Base-by-base conservation (phyloP, 306 rosid species). In the Purshia tridentata region DNA sequence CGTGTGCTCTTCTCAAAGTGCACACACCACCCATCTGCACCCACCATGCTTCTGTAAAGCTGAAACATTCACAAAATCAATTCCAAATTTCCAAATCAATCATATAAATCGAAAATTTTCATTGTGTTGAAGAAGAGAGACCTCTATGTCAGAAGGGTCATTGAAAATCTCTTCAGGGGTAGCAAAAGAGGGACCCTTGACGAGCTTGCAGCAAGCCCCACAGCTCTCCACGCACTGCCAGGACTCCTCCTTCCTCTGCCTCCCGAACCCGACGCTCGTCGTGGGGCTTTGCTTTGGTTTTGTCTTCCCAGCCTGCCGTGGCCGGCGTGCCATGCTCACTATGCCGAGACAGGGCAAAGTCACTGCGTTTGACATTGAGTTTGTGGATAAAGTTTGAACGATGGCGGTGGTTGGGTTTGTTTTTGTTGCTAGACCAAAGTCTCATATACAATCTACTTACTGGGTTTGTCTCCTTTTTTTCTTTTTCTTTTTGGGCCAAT, bases 151-250 rank as follows among this genome's bases (percentile, higher is more conserved):
- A 9, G 85, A 80, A 70, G 92, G 75, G 69, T 89, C 84, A 0
- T 59, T 66, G 81, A 94, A 88, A 69, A 88, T 85, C 82, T 94
- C 97, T 82, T 88, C 92, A 0, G 95, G 96, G 6, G 96, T 78
- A 69, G 88, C 72, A 61, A 89, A 91, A 79, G 92, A 89, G 8
- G 94, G 90, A 19, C 91, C 97, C 52, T 86, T 91, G 45, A 83
- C 80, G 22, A 94, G 92, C 79, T 88, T 91, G 78, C 98, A 91
- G 80, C 97, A 94, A 47, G 97, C 97, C 0, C 98, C 98, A 53
- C 98, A 94, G 15, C 91, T 85, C 77, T 91, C 92, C 12, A 88
- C 91, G 81, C 98, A 94, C 18, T 73, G 85, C 97, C 97, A 94
- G 5, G 68, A 15, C 4, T 65, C 58, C 18, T 88, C 90, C 74